Evolutionary conservation across 2,329 filamentous ascomycete species (phyloP), one percentile per base, ranked within the genome.

Genomic region (Xylariaceae sp.): DNA sequence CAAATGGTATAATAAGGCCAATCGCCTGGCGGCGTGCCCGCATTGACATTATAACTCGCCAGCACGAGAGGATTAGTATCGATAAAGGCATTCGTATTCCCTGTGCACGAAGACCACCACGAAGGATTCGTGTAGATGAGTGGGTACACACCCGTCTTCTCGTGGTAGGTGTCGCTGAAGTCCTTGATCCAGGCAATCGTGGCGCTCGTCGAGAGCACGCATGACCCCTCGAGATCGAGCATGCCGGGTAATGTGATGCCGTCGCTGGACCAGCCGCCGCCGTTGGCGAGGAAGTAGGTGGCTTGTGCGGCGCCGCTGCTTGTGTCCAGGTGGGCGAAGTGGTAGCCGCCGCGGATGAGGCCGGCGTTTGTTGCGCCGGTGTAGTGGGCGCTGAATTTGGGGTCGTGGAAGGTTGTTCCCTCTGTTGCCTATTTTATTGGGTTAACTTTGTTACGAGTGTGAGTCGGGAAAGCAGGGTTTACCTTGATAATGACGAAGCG

Each of bases 161-260:
- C 52, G 57, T 80, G 72, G 65, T 84, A 84, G 4, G 75, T 77
- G 53, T 80, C 71, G 60, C 78, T 77, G 68, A 84, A 84, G 61
- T 78, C 76, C 59, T 73, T 67, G 70, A 84, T 79, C 81, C 81
- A 84, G 15, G 72, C 66, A 1, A 81, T 77, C 75, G 82, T 82
- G 44, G 67, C 71, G n/a, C 71, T 72, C 3, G 69, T 60, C 50
- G 75, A 77, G 61, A 82, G 71, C 5, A 77, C 80, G 70, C 80
- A 82, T 55, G 69, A 67, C 4, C 75, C 76, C 71, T 83, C 81
- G 10, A 84, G 73, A 64, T 83, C 82, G 5, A 85, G 73, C 80
- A 84, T 82, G 2, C 82, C 81, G 0, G 81, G 82, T 0, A 84
- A 74, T 7, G 81, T 84, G 62, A 76, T 77, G 53, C 80, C 80